phyloP scores from a whole-genome alignment of 2,329 filamentous ascomycete genomes.

The Cyphellophora europaea region DNA sequence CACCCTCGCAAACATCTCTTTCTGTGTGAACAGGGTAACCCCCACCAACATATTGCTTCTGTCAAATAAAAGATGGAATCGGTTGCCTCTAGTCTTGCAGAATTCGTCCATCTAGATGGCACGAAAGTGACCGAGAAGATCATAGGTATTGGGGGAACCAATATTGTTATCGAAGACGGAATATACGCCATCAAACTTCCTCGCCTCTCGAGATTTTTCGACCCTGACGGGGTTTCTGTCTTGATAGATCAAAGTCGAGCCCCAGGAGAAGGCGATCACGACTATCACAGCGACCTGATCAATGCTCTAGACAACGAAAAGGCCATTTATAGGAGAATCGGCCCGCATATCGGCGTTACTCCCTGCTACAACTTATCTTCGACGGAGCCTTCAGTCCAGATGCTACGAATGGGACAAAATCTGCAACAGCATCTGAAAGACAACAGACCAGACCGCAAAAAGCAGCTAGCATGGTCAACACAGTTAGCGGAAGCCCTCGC shows the following conservation, averaged over 20 bases:
- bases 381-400: conserved; percentile 7
- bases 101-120: conserved; percentile 12
- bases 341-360: conserved; percentile 6
- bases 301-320: conserved; percentile 12
- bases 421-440: conserved; percentile 10
- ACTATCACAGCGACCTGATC: conserved; percentile 11
- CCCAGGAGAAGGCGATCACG: conserved; percentile 14
- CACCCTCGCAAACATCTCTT: too few relatives aligned
- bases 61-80: too few relatives aligned
- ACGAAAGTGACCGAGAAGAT: conserved; percentile 11
- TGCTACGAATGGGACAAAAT: conserved; percentile 14
- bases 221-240: conserved; percentile 13
- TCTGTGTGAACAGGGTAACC: too few relatives aligned
- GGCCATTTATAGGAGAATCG: conserved; percentile 12
- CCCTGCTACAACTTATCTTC: conserved; percentile 8
- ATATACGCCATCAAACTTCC: conserved; percentile 16
- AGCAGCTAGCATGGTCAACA: conserved; percentile 8
- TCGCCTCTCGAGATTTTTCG: conserved; percentile 9
- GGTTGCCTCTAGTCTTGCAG: neutral
- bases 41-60: too few relatives aligned
- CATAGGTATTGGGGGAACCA: conserved; percentile 14
- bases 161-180: conserved; percentile 14
- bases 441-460: conserved; percentile 1
- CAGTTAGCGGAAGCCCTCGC: conserved; percentile 7
- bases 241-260: conserved; percentile 6